Percentiles rank a stretch among this genome's conserved stretches.
These are phyloP conservation scores for Tulasnella calospora DNA, from an alignment of 768 basidiomycete genomes.

Conservation along the genomic window DNA sequence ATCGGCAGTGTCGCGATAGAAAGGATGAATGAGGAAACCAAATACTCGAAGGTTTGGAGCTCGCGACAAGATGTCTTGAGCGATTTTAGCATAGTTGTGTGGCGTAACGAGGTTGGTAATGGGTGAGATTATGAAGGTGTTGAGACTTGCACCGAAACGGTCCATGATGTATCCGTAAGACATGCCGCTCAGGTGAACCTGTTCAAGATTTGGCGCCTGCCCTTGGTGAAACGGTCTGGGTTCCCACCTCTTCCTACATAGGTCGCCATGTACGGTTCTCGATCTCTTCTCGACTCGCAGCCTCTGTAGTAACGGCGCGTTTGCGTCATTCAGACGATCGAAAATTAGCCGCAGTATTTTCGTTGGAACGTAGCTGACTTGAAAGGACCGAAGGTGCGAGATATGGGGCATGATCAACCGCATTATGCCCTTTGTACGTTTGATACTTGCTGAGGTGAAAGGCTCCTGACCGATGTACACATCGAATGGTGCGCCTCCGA, in stretches of 20 bases:
- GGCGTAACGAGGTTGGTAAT: background rate
- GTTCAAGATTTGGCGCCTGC: background rate
- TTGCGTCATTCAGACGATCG: background rate
- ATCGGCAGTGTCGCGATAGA: constrained; percentile 41
- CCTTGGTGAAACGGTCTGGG: background rate
- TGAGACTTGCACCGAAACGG: background rate
- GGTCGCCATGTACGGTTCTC: too few relatives aligned
- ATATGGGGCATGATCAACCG: background rate
- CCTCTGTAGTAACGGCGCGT: background rate
- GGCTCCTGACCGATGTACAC: background rate
- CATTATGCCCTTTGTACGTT: background rate
- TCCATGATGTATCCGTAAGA: background rate
- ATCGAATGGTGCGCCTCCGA: background rate
- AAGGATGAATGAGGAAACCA: constrained; percentile 36
- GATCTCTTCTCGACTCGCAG: background rate
- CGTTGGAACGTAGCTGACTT: background rate
- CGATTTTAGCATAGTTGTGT: background rate
- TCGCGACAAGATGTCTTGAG: background rate
- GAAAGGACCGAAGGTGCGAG: constrained; percentile 38
- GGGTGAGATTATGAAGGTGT: background rate
- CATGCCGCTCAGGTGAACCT: background rate
- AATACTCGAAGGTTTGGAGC: background rate
- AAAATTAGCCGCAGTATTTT: constrained; percentile 49
- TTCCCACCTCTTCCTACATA: too few relatives aligned
- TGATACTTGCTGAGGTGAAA: background rate